Base-by-base conservation (phyloP, 2,329 filamentous ascomycete genomes). In the Dactylellina cionopaga region DNA sequence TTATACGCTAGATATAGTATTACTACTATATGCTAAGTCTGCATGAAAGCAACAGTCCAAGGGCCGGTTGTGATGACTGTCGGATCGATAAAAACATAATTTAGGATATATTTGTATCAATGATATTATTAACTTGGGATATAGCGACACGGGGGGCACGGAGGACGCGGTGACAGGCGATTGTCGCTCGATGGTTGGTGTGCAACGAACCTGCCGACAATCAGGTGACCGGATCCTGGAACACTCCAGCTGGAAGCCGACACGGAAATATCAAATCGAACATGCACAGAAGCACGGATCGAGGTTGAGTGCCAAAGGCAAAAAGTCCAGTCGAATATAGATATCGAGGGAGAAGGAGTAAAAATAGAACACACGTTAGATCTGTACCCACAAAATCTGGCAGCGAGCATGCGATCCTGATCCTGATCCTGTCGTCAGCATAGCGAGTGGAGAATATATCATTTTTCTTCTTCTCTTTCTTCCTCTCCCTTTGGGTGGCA, bases 351-450 rank as follows among this genome's bases (percentile, higher is more conserved):
- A 33, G 46, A 11, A 39, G 13, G 27, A 22, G 19, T 65, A 66
- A 71, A 71, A 71, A 71, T 71, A 71, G 66, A 71, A 71, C 56
- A 56, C 66, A 71, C 66, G 66, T 58, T 71, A 27, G 49, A 58
- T 55, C 24, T 39, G 24, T 35, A 27, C 52, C n/a, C n/a, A n/a
- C 39, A 33, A 17, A 56, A 25, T 58, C 31, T n/a, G 51, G 51
- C 58, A 56, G 58, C 66, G 59, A 29, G 66, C 39, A 56, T 62
- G 46, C 29, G 58, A 54, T 63, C n/a, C n/a, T n/a, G n/a, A n/a
- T 44, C 56, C 46, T 51, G 33, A 49, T 63, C 51, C 62, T 71
- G 49, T 58, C 51, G 65, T 70, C 65, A 70, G 65, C 65, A 70
- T 58, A n/a, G n/a, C n/a, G n/a, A n/a, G 62, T 49, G 49, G 39